Evolutionary conservation across 495 filamentous ascomycete species (phyloP).

Genomic region (Penicillium turbatum): DNA sequence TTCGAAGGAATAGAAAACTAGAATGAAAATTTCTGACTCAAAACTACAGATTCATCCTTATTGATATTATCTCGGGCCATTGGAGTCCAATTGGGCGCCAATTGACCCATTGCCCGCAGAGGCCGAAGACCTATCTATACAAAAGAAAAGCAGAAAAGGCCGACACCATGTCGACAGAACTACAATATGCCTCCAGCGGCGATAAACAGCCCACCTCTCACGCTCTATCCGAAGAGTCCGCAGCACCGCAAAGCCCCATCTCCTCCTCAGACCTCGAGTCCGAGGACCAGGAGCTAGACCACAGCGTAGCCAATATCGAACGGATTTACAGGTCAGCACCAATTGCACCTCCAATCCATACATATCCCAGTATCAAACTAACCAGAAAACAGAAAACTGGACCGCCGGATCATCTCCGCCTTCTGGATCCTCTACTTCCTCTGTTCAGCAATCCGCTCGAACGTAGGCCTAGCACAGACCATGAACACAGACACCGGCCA

Average conservation of each 20-base stretch:
- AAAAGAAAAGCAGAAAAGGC: not conserved
- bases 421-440: slow-evolving; percentile 95
- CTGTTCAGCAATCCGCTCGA: slow-evolving; percentile 85
- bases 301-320: slow-evolving; percentile 35
- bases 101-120: not conserved
- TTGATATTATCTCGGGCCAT: not conserved
- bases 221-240: slow-evolving; percentile 27
- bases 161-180: slow-evolving; percentile 16
- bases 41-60: not conserved
- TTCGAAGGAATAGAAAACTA: not conserved
- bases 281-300: slow-evolving; percentile 12
- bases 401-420: slow-evolving; percentile 79
- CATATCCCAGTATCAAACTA: not conserved
- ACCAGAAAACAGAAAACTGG: slow-evolving; percentile 56
- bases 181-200: slow-evolving; percentile 6
- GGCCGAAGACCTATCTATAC: not conserved
- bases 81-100: not conserved
- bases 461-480: slow-evolving; percentile 85
- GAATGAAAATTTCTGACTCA: not conserved
- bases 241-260: slow-evolving; percentile 3
- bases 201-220: slow-evolving; percentile 20
- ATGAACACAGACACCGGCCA: slow-evolving; percentile 71
- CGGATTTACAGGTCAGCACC: slow-evolving; percentile 37
- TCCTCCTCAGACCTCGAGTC: slow-evolving; percentile 23
- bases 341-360: not conserved